Base-by-base conservation (phyloP, 2,329 filamentous ascomycete species). In the Fusarium subtropicale region DNA sequence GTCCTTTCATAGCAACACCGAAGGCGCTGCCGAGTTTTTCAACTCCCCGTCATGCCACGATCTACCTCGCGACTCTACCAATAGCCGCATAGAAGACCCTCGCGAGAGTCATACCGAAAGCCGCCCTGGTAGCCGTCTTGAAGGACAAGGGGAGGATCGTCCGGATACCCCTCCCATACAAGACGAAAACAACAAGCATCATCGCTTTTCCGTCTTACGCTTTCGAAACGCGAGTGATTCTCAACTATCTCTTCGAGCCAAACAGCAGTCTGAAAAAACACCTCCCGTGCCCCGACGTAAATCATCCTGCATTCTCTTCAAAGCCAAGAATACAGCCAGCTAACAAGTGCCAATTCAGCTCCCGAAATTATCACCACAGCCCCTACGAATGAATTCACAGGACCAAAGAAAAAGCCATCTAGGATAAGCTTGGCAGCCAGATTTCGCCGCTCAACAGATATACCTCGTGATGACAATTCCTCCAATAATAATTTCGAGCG, bases 221-320 rank as follows among this genome's bases (percentile, higher is more conserved):
- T 94, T 96, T 78, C 92, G 94, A 75, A 94, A 97, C 86, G 94
- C 93, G 66, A 97, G 94, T 11, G 95, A 98, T 81, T 92, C 94
- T 52, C 94, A 97, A 79, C 82, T 98, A 65, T 93, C 93, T 13
- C 84, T 89, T 31, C 88, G 89, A 77, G 91, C 91, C 54, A 94
- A 91, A 77, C 87, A 91, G 74, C 90, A 93, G 58, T 82, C 84
- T 64, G 82, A 85, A 74, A 85, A 82, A 72, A 80, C 84, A 24
- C 88, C 85, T 74, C 89, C 84, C 73, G 84, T 87, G 76, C 89
- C 83, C 76, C 86, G 81, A 80, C 86, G 84, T 89, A 88, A 70
- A 79, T 81, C 45, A 62, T 56, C 56, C 57, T 50, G 59, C 46
- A 51, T 41, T 36, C 47, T 50, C 52, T 44, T 33, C 44, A 46